Conservation (phyloP, 805 yeast species). For the Lachancea sp. region DNA sequence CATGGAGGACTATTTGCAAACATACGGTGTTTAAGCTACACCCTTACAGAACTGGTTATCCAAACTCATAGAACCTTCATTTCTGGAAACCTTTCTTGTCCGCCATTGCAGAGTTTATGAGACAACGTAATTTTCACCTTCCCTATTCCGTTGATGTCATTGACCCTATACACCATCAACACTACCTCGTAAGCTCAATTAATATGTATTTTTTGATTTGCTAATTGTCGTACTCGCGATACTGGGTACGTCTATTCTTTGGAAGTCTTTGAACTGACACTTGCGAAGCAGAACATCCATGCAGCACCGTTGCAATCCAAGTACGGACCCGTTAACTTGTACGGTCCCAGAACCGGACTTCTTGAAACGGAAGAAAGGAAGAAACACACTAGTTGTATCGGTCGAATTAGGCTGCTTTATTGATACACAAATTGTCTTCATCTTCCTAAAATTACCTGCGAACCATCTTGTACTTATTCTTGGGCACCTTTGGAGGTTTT, state of each 20-base stretch:
- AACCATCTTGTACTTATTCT: conserved; percentile 29
- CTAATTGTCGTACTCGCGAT: conserved; percentile 5
- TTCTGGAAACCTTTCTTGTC: neutral
- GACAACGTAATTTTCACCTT: neutral
- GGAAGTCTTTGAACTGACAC: neutral
- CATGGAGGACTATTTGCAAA: conserved; percentile 50
- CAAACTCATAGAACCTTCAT: conserved; percentile 1
- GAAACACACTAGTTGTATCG: too few species aligned
- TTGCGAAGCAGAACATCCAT: neutral
- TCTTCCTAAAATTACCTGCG: conserved; percentile 21
- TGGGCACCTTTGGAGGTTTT: conserved; percentile 27
- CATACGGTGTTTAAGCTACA: conserved; percentile 30
- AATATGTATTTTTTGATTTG: conserved; percentile 8
- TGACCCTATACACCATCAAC: conserved; percentile 6
- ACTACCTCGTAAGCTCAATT: conserved; percentile 4
- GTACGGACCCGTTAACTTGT: neutral
- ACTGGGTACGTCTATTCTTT: neutral
- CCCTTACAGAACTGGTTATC: neutral
- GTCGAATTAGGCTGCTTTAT: too few species aligned
- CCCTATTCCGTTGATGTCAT: conserved; percentile 1
- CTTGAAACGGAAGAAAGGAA: too few species aligned
- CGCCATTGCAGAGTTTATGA: conserved; percentile 2
- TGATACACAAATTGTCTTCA: neutral
- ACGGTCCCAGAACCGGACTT: neutral
- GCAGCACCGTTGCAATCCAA: neutral